Base-by-base conservation (phyloP, 2,329 filamentous ascomycete genomes). In the Sporothrix dimorphospora region DNA sequence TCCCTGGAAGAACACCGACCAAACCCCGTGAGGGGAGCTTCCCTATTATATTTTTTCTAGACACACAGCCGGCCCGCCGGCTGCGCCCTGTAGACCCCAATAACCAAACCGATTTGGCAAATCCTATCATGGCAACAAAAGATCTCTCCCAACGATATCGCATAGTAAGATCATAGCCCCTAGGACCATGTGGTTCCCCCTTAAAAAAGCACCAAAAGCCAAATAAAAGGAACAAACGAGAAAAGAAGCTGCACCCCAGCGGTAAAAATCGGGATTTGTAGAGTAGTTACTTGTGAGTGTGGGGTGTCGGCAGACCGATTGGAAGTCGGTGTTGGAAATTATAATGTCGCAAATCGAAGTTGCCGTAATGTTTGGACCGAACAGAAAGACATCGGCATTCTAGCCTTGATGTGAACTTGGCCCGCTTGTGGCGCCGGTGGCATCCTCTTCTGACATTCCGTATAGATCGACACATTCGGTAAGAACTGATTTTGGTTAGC, bases 391-490 rank as follows among this genome's bases (percentile, higher is more conserved):
- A n/a, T n/a, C 34, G 24, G 14, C 11, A 34, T 14, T 40, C 47
- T 68, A 71, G 69, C 69, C 42, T 55, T 66, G 57, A n/a, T 53
- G 70, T 34, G 72, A 71, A 14, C 70, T 57, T 30, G 69, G 38
- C 4, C 72, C 47, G 6, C 55, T 61, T 16, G 74, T 75, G 49
- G 78, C 75, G 59, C 79, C 78, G 68, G 77, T 77, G 69, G 79
- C 79, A 42, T 79, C 79, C 53, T 81, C 78, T 72, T 82, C 81
- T 19, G 78, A 75, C 47, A 80, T 76, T 66, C 84, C 83, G 77
- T 84, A 86, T 49, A 86, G 79, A 73, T 86, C 84, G 2, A 86
- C 77, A 69, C 82, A 83, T 72, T 81, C 78, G 63, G 76, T 72
- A 16, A 71, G 42, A 21, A 71, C 68, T 70, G n/a, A 24, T 24